Evolutionary conservation across 441 rosid species (phyloP), one percentile per base, ranked within the genome.

Genomic region (Erysimum cheiri): DNA sequence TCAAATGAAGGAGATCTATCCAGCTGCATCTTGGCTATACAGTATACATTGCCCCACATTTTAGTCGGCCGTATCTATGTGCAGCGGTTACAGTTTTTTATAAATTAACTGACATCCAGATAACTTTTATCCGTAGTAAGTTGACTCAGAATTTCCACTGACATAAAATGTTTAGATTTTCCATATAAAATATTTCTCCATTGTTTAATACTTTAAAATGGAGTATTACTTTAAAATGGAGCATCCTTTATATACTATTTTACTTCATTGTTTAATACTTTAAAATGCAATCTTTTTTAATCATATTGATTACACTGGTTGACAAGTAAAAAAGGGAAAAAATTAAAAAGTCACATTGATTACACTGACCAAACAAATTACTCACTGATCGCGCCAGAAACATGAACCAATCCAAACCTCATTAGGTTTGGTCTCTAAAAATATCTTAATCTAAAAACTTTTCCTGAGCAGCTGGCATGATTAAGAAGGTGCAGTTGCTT

Each of bases 381-480:
- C 72, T 53, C 72, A 66, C 68, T 59, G 49, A 66, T 66, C 32
- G 56, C 62, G 72, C 67, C 56, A 66, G 15, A 58, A 40, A 66
- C 56, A 59, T 50, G 31, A 29, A 48, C 24, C 61, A 73, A 48
- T 32, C 8, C 8, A 12, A 64, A 64, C 29, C 28, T 36, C 50
- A 64, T 72, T 26, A 44, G 22, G 36, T 59, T 40, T 40, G 49
- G 13, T 46, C 46, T 44, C 10, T 7, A 10, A 33, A 44, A 26
- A 26, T 4, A 65, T 73, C 43, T 31, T 49, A 24, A 24, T 49
- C 33, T 56, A 9, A 3, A 46, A 35, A 73, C 61, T 47, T 73
- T 55, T 31, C 40, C 22, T 39, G 77, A 65, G 77, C 77, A 65
- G 77, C 77, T 73, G 72, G 67, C 77, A 32, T 66, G 67, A 66